Percentiles rank a stretch among this genome's conserved stretches.
These are phyloP conservation scores for Actinomucor elegans DNA, from an alignment of 371 early-diverging fungal species.

Conservation along the genomic window DNA sequence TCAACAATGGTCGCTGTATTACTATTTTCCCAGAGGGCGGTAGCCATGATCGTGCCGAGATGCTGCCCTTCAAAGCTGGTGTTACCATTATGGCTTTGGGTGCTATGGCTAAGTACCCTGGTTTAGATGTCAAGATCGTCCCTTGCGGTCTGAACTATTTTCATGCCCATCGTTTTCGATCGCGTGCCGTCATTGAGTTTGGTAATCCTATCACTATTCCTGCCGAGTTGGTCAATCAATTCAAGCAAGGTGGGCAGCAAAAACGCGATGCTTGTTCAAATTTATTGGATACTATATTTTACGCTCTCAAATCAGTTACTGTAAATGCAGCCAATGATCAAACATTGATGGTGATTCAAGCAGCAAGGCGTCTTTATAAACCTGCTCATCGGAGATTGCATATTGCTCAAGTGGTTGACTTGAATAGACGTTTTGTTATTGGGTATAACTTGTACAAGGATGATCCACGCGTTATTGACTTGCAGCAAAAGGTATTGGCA, in stretches of 20 bases:
- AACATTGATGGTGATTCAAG: conserved; percentile 93
- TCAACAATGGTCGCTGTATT: conserved; percentile 81
- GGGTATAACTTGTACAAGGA: conserved; percentile 82
- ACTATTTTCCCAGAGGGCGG: conserved; percentile 99
- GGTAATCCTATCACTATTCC: conserved; percentile 87
- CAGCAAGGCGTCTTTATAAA: conserved; percentile 91
- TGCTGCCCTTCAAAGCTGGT: conserved; percentile 72
- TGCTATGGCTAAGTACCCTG: conserved; percentile 90
- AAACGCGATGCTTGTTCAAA: conserved; percentile 82
- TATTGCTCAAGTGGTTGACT: conserved; percentile 81
- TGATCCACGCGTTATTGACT: conserved; percentile 76
- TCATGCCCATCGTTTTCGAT: conserved; percentile 94
- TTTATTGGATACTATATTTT: conserved; percentile 78
- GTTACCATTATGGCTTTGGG: conserved; percentile 92
- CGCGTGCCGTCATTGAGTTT: conserved; percentile 95
- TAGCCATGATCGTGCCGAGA: conserved; percentile 92
- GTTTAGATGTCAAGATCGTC: conserved; percentile 89
- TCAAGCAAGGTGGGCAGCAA: conserved; percentile 77
- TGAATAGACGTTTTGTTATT: conserved; percentile 91
- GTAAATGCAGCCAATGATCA: conserved; percentile 93
- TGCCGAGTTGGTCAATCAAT: conserved; percentile 79
- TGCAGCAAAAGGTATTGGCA: conserved; percentile 71
- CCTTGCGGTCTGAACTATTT: conserved; percentile 95
- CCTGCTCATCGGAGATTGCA: conserved; percentile 82
- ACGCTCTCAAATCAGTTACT: conserved; percentile 83